Percentiles rank a stretch among this genome's conserved stretches.
These are phyloP conservation scores for Exophiala mesophila DNA, from an alignment of 2,329 filamentous ascomycete species.

Conservation along the genomic window DNA sequence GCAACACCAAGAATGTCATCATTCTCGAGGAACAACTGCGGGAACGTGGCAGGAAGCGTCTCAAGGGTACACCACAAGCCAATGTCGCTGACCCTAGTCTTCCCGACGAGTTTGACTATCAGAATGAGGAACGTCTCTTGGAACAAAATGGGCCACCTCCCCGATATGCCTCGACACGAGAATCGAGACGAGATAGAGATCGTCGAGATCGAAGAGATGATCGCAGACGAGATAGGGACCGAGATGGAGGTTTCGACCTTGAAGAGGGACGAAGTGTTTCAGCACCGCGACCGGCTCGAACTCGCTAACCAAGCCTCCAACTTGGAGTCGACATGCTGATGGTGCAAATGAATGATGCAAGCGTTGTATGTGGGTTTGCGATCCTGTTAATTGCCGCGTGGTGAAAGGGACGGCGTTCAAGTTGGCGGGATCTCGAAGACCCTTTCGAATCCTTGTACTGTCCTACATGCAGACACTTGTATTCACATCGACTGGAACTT, in stretches of 20 bases:
- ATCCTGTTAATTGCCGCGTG: too few relatives aligned
- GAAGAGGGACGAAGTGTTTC: slow-evolving; percentile 19
- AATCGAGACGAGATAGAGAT: slow-evolving; percentile 23
- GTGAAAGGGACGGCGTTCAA: too few relatives aligned
- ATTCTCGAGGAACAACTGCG: slow-evolving; percentile 42
- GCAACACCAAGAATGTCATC: slow-evolving; percentile 45
- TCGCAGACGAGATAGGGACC: slow-evolving; percentile 25
- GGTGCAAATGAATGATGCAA: too few relatives aligned
- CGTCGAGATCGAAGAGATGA: slow-evolving; percentile 12
- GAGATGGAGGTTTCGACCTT: slow-evolving; percentile 22
- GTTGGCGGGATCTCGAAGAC: too few relatives aligned
- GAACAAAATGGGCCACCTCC: slow-evolving; percentile 20
- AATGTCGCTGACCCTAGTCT: slow-evolving; percentile 34
- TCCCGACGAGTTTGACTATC: slow-evolving; percentile 25
- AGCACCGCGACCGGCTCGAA: slow-evolving; percentile 22
- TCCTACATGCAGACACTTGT: too few relatives aligned
- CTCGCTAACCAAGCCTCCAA: too few relatives aligned
- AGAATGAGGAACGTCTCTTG: slow-evolving; percentile 27
- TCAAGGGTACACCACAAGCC: slow-evolving; percentile 28
- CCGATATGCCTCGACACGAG: slow-evolving; percentile 25
- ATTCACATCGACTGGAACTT: slow-evolving; percentile 2
- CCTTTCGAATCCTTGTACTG: too few relatives aligned
- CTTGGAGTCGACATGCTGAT: too few relatives aligned
- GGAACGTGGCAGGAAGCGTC: slow-evolving; percentile 35
- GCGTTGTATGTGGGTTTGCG: too few relatives aligned